phyloP scores from a whole-genome alignment of 1,284 basidiomycete genomes.

The Marasmius fiardii region DNA sequence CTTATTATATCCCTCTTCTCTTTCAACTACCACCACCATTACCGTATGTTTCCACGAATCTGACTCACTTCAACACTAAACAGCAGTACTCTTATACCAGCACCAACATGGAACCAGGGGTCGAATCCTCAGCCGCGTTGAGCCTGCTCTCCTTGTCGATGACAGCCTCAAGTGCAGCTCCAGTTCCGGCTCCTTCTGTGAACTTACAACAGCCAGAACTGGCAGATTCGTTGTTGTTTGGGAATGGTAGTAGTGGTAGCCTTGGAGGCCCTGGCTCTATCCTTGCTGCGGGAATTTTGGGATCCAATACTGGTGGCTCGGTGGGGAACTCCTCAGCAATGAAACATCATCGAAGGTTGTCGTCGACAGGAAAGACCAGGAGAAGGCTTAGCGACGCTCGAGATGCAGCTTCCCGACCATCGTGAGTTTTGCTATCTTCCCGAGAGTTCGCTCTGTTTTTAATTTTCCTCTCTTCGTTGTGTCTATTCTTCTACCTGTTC shows the following conservation, averaged over 20 bases:
- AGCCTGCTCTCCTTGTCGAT: constrained; percentile 68
- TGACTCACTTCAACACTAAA: background rate
- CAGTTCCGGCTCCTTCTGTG: constrained; percentile 36
- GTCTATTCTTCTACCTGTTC: constrained; percentile 1
- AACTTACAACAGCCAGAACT: constrained; percentile 14
- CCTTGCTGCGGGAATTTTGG: constrained; percentile 3
- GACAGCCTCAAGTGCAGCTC: constrained; percentile 44
- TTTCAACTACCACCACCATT: background rate
- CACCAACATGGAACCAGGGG: background rate
- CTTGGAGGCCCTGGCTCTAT: constrained; percentile 12
- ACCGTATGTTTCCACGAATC: background rate
- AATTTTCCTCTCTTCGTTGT: constrained; percentile 11
- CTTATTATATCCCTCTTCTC: background rate
- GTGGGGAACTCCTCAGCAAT: constrained; percentile 28
- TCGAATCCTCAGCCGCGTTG: constrained; percentile 15
- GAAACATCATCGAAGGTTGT: constrained; percentile 64
- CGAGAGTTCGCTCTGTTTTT: background rate
- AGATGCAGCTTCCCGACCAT: constrained; percentile 67
- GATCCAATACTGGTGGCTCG: constrained; percentile 15
- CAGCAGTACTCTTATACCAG: background rate
- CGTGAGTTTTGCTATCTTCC: constrained; percentile 43
- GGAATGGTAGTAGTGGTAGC: constrained; percentile 14
- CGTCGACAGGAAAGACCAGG: constrained; percentile 63
- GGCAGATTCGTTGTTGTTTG: constrained; percentile 6
- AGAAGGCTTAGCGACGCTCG: constrained; percentile 72